Percentiles rank a stretch among this genome's conserved stretches.
These are phyloP conservation scores for Macroventuria anomochaeta DNA, from an alignment of 2,329 filamentous ascomycete species.

Conservation along the genomic window DNA sequence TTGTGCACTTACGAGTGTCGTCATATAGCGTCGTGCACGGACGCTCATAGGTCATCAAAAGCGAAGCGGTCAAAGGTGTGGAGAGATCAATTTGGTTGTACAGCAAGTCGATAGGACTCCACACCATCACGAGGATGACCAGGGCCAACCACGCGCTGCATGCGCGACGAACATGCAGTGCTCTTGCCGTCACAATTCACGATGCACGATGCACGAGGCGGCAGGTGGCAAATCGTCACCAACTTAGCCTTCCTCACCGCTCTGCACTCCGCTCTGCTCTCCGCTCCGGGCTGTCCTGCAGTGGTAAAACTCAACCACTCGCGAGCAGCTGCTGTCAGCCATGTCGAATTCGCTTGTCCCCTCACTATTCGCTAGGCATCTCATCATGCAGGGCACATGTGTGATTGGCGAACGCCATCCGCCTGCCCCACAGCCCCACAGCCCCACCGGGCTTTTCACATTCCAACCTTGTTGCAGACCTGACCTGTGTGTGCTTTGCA, in stretches of 20 bases:
- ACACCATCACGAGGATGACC: slow-evolving; percentile 12
- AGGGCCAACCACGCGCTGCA: slow-evolving; percentile 14
- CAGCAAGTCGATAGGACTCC: not conserved
- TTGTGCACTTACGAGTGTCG: slow-evolving; percentile 17
- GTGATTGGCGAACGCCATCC: slow-evolving; percentile 16
- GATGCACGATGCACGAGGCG: slow-evolving; percentile 4
- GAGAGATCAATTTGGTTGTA: slow-evolving; percentile 7
- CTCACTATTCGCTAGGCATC: slow-evolving; percentile 13
- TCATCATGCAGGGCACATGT: slow-evolving; percentile 18
- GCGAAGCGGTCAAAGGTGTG: slow-evolving; percentile 9
- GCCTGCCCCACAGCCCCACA: slow-evolving; percentile 8
- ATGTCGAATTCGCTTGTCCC: slow-evolving; percentile 7
- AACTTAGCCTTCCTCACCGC: slow-evolving; percentile 10
- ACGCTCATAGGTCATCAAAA: slow-evolving; percentile 14
- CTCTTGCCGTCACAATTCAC: not conserved
- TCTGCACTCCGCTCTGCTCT: slow-evolving; percentile 5
- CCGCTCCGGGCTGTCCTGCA: not conserved
- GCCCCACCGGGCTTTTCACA: slow-evolving; percentile 12
- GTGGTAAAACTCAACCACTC: slow-evolving; percentile 5
- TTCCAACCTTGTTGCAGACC: slow-evolving; percentile 13
- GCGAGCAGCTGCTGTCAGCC: slow-evolving; percentile 2
- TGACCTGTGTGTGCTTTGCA: slow-evolving; percentile 3
- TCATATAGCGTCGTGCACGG: slow-evolving; percentile 26
- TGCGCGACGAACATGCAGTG: slow-evolving; percentile 11
- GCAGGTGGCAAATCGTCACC: slow-evolving; percentile 11